Evolutionary conservation across 2,329 filamentous ascomycete species (phyloP).

Genomic region (Aureobasidium sp.): DNA sequence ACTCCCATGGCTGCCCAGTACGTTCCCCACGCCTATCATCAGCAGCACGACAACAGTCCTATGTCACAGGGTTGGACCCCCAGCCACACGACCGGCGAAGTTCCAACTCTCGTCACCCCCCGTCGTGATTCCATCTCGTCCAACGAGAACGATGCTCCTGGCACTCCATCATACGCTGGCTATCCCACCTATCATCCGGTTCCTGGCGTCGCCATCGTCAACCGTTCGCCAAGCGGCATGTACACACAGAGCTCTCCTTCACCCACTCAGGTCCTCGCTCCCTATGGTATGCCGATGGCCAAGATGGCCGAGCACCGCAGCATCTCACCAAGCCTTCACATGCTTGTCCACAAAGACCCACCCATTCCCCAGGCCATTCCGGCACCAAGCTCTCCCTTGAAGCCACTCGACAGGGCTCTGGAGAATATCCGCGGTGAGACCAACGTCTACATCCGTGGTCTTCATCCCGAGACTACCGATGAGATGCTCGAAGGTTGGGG

Average conservation of each 20-base stretch:
- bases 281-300: conserved; percentile 36
- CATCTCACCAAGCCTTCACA: conserved; percentile 40
- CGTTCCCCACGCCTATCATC: conserved; percentile 37
- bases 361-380: conserved; percentile 81
- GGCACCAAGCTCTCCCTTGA: conserved; percentile 76
- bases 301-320: conserved; percentile 34
- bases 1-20: conserved; percentile 37
- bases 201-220: conserved; percentile 39
- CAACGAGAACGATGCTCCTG: conserved; percentile 46
- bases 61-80: conserved; percentile 42
- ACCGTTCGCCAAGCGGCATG: conserved; percentile 43
- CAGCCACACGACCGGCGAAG: conserved; percentile 39
- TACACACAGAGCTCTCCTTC: conserved; percentile 46
- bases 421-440: conserved; percentile 93
- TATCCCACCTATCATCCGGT: conserved; percentile 34
- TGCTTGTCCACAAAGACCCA: conserved; percentile 60
- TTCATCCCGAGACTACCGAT: conserved; percentile 92
- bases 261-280: conserved; percentile 40
- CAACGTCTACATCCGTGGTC: conserved; percentile 95
- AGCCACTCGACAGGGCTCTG: conserved; percentile 87
- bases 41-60: conserved; percentile 41
- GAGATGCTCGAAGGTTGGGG: conserved; percentile 78
- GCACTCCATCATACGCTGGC: conserved; percentile 40
- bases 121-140: conserved; percentile 47
- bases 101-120: conserved; percentile 45